Base-by-base conservation (phyloP, 2,329 filamentous ascomycete species). In the Curvularia spicifera region DNA sequence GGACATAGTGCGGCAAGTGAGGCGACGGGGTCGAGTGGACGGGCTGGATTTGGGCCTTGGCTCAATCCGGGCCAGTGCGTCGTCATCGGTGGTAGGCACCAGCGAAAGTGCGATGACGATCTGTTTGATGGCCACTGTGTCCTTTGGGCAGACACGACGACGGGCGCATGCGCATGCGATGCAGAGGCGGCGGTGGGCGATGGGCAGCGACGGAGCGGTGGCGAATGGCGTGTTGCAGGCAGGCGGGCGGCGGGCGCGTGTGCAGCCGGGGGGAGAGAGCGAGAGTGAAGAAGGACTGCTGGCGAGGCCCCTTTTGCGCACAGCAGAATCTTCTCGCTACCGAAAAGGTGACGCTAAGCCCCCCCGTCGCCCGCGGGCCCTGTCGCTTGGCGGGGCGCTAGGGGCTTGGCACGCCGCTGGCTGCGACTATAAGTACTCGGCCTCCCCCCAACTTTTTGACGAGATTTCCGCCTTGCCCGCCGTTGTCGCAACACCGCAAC, bases 401-500 rank as follows among this genome's bases (percentile, higher is more conserved):
- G 18, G 33, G 50, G 8, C 26, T 52, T 54, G 24, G 35, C 64
- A 47, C 50, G 49, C 33, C 61, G 63, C 56, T 60, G 48, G 29
- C 58, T 51, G 50, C 59, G 42, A 56, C 52, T 69, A 71, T 71
- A 73, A 68, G 62, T 58, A 59, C 52, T 53, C 58, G 58, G 65
- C 60, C 57, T 59, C 44, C 68, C 66, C 60, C 66, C 69, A 61
- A 53, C 31, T 48, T 71, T 68, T 65, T 50, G 47, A 64, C 61
- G 62, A 64, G 63, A 68, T 71, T 72, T 70, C 67, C 66, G 66
- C 63, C 65, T 65, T 66, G 67, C 60, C 64, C 67, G 60, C 65
- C 64, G 63, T 66, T 64, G 67, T 64, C 64, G 66, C 67, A 64
- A 65, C 66, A 64, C 62, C 50, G 61, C 67, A 62, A 66, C 66